A percentile compares a stretch with the other conserved stretches of the same genome.
phyloP scores from a whole-genome alignment of 1,139 yeast species.

The Torulaspora pretoriensis region DNA sequence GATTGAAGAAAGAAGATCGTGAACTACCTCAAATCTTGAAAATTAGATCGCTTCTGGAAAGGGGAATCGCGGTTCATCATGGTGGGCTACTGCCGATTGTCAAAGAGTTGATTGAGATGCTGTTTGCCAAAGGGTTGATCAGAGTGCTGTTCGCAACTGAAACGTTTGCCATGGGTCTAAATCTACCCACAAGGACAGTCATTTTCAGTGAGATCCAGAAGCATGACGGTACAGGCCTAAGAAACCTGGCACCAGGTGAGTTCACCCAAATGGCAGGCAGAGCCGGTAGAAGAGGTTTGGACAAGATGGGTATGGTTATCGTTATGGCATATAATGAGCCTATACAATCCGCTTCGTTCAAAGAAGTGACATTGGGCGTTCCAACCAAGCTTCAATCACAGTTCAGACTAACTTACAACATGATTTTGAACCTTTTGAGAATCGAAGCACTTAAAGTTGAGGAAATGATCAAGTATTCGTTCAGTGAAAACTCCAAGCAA shows the following conservation, averaged over 20 bases:
- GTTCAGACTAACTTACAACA: conserved; percentile 88
- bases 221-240: conserved; percentile 81
- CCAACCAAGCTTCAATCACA: conserved; percentile 90
- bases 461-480: conserved; percentile 95
- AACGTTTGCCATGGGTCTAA: conserved; percentile 97
- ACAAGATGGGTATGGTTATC: conserved; percentile 91
- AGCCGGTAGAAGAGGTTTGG: conserved; percentile 97
- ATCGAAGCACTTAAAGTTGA: conserved; percentile 93
- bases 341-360: conserved; percentile 53
- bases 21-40: conserved; percentile 86
- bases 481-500: conserved; percentile 87
- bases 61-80: conserved; percentile 97
- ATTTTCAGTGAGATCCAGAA: conserved; percentile 81
- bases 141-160: conserved; percentile 95
- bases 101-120: conserved; percentile 88
- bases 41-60: conserved; percentile 72
- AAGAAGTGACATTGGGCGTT: conserved; percentile 76
- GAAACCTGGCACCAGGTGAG: conserved; percentile 88
- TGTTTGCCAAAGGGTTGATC: conserved; percentile 79
- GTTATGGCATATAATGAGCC: conserved; percentile 82
- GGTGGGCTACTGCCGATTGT: conserved; percentile 95
- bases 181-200: conserved; percentile 94
- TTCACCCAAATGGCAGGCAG: conserved; percentile 99
- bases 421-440: conserved; percentile 86
- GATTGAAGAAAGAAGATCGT: conserved; percentile 87